A percentile compares a stretch with the other conserved stretches of the same genome.
Conservation (phyloP, 768 basidiomycete species). For the Trametopsis cervina region DNA sequence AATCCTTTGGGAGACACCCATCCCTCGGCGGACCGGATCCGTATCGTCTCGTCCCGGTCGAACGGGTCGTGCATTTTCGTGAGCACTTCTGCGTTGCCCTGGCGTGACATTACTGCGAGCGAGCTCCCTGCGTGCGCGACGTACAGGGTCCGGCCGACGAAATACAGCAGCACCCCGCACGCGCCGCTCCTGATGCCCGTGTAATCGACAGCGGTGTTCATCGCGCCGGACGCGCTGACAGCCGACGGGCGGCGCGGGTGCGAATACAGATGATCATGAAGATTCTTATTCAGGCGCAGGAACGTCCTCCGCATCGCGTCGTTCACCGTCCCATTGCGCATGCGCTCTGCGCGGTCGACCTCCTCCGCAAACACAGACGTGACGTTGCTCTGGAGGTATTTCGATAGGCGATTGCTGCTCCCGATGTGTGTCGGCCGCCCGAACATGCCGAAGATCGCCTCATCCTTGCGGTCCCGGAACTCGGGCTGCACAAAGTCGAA, state of each 20-base stretch:
- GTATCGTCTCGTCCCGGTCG: slow-evolving; percentile 71
- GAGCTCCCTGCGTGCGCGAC: slow-evolving; percentile 88
- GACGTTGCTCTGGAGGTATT: slow-evolving; percentile 82
- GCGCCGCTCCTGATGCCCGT: slow-evolving; percentile 66
- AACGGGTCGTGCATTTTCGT: slow-evolving; percentile 87
- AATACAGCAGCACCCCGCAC: slow-evolving; percentile 82
- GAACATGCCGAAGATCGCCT: slow-evolving; percentile 96
- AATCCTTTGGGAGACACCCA: slow-evolving; percentile 89
- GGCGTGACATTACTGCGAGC: slow-evolving; percentile 77
- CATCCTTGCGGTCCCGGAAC: slow-evolving; percentile 68
- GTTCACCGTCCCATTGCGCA: slow-evolving; percentile 43
- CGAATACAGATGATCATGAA: slow-evolving; percentile 61
- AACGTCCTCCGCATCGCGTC: slow-evolving; percentile 87
- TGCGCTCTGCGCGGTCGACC: slow-evolving; percentile 38
- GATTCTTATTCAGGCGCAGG: slow-evolving; percentile 74
- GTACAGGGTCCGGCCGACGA: slow-evolving; percentile 71
- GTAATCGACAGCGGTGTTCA: slow-evolving; percentile 32
- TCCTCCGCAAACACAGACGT: slow-evolving; percentile 52
- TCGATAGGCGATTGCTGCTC: slow-evolving; percentile 65
- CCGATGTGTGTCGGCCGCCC: slow-evolving; percentile 60
- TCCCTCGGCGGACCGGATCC: slow-evolving; percentile 90
- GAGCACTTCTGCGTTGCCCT: slow-evolving; percentile 66
- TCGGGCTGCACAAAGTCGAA: slow-evolving; percentile 88
- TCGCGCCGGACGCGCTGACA: slow-evolving; percentile 40
- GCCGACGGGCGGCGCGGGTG: slow-evolving; percentile 67